Evolutionary conservation across 2,329 filamentous ascomycete species (phyloP).

Genomic region (Thielaviopsis euricoi): DNA sequence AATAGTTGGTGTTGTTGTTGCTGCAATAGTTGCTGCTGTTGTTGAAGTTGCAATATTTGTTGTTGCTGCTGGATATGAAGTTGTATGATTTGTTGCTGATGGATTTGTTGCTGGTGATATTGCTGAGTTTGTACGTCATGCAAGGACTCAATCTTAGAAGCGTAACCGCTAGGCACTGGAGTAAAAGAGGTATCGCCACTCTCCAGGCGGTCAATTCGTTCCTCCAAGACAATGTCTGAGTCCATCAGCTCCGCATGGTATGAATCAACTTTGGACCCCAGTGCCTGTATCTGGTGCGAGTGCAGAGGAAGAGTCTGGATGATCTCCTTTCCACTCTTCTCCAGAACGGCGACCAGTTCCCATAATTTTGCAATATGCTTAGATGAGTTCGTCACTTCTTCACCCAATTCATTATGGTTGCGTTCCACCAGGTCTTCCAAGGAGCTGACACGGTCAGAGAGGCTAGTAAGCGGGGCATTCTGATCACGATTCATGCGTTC

Average conservation of each 20-base stretch:
- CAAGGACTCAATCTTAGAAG: not conserved
- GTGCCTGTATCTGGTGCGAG: slow-evolving; percentile 2
- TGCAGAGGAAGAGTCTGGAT: slow-evolving; percentile 10
- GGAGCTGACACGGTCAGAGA: slow-evolving; percentile 29
- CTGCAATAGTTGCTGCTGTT: not conserved
- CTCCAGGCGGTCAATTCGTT: slow-evolving; percentile 34
- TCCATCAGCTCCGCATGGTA: slow-evolving; percentile 30
- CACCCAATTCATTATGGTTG: slow-evolving; percentile 34
- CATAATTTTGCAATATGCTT: slow-evolving; percentile 40
- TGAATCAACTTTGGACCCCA: slow-evolving; percentile 13
- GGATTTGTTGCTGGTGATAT: not conserved
- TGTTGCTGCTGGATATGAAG: slow-evolving; percentile 3
- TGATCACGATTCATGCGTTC: slow-evolving; percentile 24
- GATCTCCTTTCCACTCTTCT: slow-evolving; percentile 17
- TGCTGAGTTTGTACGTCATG: not conserved
- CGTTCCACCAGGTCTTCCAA: slow-evolving; percentile 39
- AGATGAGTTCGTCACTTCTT: slow-evolving; percentile 34
- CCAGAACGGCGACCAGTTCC: slow-evolving; percentile 31
- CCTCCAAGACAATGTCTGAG: slow-evolving; percentile 34
- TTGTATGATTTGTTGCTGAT: not conserved
- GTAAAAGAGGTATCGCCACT: not conserved
- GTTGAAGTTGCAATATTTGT: slow-evolving; percentile 5
- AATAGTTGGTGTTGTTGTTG: not conserved
- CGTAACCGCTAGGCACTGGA: not conserved
- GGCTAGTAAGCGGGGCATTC: slow-evolving; percentile 22